Evolutionary conservation across 2,329 filamentous ascomycete species (phyloP), one percentile per base, ranked within the genome.

Genomic region (Pseudogymnoascus sp.): DNA sequence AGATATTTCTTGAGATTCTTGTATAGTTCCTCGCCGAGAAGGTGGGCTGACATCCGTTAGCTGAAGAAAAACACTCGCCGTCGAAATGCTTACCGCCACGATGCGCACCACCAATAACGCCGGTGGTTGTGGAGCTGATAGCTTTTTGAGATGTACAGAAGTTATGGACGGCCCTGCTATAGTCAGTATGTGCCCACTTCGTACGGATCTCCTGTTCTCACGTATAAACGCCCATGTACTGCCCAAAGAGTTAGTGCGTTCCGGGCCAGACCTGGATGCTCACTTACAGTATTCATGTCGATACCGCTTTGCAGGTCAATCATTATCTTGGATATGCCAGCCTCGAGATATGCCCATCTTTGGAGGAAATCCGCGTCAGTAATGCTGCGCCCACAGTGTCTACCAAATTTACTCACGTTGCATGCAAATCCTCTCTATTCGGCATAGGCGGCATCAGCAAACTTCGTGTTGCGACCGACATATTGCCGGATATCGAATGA

Each of bases 61-160:
- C 62, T 62, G 14, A 63, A 62, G 61, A 65, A 62, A 65, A 59
- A 37, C 40, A 59, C 36, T 36, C 61, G 60, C 63, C 8, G 64
- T 60, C 61, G 23, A 43, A 62, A 38, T 43, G 68, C 75, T 53
- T 79, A 87, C 90, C 90, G 76, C 92, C 92, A 66, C 89, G 82
- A 74, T 91, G 88, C 67, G 84, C 84, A 34, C 77, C 79, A 40
- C 79, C 79, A 37, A 81, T 77, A 68, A 73, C 73, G 28, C 75
- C 77, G 68, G 69, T 66, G 23, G 73, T 74, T 12, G 77, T 77
- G 61, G 84, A 81, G n/a, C 85, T 84, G 49, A 93, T 87, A 1
- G 91, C 91, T 75, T 97, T 97, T 76, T 97, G 95, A 23, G 95
- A 96, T 63, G 95, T 99, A 76, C 95, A 99, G 77, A 99, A 99